Base-by-base conservation (phyloP, 768 basidiomycete species). In the Leucocoprinus leucothites region DNA sequence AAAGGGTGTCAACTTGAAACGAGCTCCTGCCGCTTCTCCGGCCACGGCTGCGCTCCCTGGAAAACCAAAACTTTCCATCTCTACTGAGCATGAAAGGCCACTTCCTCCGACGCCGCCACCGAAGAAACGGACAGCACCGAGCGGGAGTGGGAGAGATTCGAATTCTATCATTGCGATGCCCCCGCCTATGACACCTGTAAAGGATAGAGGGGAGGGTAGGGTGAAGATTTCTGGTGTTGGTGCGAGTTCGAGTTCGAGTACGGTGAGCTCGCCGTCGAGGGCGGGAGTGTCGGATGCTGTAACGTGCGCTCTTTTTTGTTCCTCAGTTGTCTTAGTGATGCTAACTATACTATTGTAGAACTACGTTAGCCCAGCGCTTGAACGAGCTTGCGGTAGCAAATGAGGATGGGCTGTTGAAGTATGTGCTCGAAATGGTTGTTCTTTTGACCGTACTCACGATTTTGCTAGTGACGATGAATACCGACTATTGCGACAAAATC, bases 311-410 rank as follows among this genome's bases (percentile, higher is more conserved):
- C 35, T 24, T 25, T 34, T 50, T 50, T 44, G 5, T 18, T 31
- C 18, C 13, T 16, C 16, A 31, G 21, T 19, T 41, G n/a, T n/a
- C n/a, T n/a, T 28, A 38, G 11, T 45, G 5, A 22, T 24, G 3
- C 48, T 40, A n/a, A 16, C 28, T n/a, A 36, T 22, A 25, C 46
- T 13, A 25, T 19, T 28, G 24, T 11, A 93, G 90, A 53, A 74
- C 83, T 57, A 87, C 87, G 21, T 78, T 94, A 59, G 90, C 91
- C 16, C 86, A 91, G 71, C 80, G 88, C 56, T 77, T 94, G 59
- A 83, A 90, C 58, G 91, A 93, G 67, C 73, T 94, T 54, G 89
- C 91, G 14, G 68, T 79, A 19, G 90, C 91, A 31, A 91, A 93
- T 66, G 79, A 86, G 5, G 85, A 93, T 63, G 91, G 91, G 26